Evolutionary conservation across 2,329 filamentous ascomycete genomes (phyloP).

Genomic region (Cladosporium halotolerans): DNA sequence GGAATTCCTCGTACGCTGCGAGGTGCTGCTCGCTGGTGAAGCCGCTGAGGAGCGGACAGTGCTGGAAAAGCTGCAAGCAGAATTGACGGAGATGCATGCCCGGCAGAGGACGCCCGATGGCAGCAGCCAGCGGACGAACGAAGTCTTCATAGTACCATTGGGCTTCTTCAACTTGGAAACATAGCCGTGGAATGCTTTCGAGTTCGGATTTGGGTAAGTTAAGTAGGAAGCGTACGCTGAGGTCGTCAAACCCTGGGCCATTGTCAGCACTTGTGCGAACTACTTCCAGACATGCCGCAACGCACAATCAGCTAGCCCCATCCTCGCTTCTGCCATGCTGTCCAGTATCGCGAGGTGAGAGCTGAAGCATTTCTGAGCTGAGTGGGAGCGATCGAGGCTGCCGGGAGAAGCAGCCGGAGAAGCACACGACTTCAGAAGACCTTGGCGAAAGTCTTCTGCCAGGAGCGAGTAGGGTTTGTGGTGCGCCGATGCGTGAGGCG

Average conservation of each 20-base stretch:
- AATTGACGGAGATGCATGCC: constrained; percentile 81
- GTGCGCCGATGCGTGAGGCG: constrained; percentile 1
- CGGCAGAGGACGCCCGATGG: constrained; percentile 70
- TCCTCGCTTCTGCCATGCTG: constrained; percentile 14
- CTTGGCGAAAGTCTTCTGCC: neutral
- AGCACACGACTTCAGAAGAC: constrained; percentile 7
- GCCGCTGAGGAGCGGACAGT: constrained; percentile 79
- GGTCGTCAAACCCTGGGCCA: constrained; percentile 71
- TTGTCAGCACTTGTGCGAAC: neutral
- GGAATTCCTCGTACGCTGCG: constrained; percentile 82
- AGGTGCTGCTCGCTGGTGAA: constrained; percentile 74
- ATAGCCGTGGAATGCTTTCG: constrained; percentile 83
- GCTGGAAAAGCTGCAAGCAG: constrained; percentile 83
- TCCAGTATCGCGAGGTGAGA: constrained; percentile 12
- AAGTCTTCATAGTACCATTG: constrained; percentile 99
- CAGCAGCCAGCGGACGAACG: constrained; percentile 59
- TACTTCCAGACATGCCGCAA: neutral
- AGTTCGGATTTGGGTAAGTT: constrained; percentile 92
- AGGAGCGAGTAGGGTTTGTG: neutral
- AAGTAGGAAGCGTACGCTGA: constrained; percentile 96
- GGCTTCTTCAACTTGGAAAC: constrained; percentile 97
- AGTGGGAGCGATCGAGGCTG: constrained; percentile 8
- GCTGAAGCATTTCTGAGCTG: constrained; percentile 12
- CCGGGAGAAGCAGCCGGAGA: constrained; percentile 6
- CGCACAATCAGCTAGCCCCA: constrained; percentile 12